Evolutionary conservation across 306 rosid species (phyloP).

Genomic region (Senna siamea): DNA sequence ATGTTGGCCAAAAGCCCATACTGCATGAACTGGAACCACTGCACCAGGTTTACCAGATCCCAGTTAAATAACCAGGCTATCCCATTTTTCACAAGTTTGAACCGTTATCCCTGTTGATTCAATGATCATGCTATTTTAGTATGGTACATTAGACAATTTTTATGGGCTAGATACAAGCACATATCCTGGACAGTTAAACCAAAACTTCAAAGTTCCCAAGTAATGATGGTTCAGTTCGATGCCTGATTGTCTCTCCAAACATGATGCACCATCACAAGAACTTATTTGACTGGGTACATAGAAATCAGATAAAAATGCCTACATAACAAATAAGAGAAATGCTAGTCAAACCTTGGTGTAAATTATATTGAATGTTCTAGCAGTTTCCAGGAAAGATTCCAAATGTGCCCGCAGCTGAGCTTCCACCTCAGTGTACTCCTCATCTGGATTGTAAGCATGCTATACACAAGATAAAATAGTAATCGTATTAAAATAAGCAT

Average conservation of each 20-base stretch:
- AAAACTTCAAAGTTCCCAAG: slow-evolving; percentile 1
- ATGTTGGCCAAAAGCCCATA: too few relatives aligned
- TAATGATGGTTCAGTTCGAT: background rate
- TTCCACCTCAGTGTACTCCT: slow-evolving; percentile 84
- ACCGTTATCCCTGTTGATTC: background rate
- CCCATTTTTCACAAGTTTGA: background rate
- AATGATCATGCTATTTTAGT: slow-evolving; percentile 22
- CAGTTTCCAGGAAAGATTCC: slow-evolving; percentile 95
- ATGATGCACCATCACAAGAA: background rate
- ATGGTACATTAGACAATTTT: slow-evolving; percentile 3
- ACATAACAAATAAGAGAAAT: slow-evolving; percentile 14
- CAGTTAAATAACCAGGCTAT: background rate
- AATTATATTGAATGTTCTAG: slow-evolving; percentile 83
- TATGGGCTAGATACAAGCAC: slow-evolving; percentile 25
- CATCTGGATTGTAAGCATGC: slow-evolving; percentile 96
- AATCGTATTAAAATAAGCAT: slow-evolving; percentile 29
- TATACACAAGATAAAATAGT: slow-evolving; percentile 40
- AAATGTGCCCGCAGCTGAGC: slow-evolving; percentile 80
- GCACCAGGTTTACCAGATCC: slow-evolving; percentile 9
- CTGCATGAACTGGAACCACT: too few relatives aligned
- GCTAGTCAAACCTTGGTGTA: slow-evolving; percentile 75
- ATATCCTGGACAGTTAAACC: background rate
- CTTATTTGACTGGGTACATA: slow-evolving; percentile 14
- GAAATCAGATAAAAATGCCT: slow-evolving; percentile 8
- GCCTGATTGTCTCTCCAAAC: slow-evolving; percentile 20